Conservation (phyloP, 164 flowering plant species). For the Nymphaea thermarum region DNA sequence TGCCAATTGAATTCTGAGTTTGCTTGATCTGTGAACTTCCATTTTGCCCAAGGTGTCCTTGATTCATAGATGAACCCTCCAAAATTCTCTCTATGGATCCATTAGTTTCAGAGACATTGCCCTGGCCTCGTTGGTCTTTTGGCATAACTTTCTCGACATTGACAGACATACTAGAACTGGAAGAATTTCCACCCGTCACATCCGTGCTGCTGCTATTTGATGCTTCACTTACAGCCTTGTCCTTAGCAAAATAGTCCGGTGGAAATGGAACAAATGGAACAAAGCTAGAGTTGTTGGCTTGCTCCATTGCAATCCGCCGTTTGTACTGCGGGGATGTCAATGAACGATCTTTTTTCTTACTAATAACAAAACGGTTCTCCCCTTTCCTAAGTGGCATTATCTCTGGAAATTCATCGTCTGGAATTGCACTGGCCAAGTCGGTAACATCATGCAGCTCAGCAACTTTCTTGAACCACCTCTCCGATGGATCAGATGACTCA, state of each 20-base stretch:
- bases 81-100: background rate
- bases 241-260: conserved; percentile 77
- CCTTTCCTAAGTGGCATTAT: conserved; percentile 87
- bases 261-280: conserved; percentile 98
- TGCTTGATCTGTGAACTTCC: background rate
- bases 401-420: conserved; percentile 82
- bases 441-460: conserved; percentile 56
- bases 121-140: background rate
- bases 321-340: conserved; percentile 66
- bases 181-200: background rate
- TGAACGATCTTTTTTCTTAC: conserved; percentile 74
- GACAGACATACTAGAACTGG: background rate
- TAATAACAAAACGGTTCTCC: conserved; percentile 79
- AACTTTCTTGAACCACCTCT: conserved; percentile 70
- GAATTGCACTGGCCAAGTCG: conserved; percentile 40
- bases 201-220: background rate
- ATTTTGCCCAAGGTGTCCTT: background rate
- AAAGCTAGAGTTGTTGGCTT: conserved; percentile 32
- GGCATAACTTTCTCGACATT: background rate
- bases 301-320: conserved; percentile 59
- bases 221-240: conserved; percentile 19
- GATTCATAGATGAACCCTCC: background rate
- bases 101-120: background rate
- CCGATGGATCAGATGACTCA: conserved; percentile 44
- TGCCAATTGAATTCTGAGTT: conserved; percentile 8